A percentile compares a stretch with the other conserved stretches of the same genome.
phyloP scores from a whole-genome alignment of 495 filamentous ascomycete species.

The Stereocaulon alpinum region DNA sequence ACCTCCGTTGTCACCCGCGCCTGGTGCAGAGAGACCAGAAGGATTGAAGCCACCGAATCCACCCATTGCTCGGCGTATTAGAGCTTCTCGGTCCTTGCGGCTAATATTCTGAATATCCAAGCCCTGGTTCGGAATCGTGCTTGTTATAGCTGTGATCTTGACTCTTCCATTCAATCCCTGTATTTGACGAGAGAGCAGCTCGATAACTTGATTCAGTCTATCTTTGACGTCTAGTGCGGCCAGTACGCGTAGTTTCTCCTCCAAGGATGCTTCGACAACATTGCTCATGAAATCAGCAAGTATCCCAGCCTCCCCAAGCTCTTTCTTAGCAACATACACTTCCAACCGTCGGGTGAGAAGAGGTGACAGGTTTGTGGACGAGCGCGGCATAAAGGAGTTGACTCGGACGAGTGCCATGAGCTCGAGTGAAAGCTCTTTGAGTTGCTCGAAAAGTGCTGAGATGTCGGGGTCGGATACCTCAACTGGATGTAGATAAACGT shows the following conservation, averaged over 20 bases:
- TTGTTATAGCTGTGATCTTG: conserved; percentile 62
- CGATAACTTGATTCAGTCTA: conserved; percentile 68
- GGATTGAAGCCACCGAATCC: conserved; percentile 44
- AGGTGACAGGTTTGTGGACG: conserved; percentile 57
- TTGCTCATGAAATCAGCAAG: conserved; percentile 97
- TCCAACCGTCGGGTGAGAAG: conserved; percentile 77
- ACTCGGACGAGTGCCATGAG: conserved; percentile 69
- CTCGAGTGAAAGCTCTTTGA: conserved; percentile 76
- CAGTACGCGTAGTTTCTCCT: conserved; percentile 81
- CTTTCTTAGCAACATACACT: conserved; percentile 69
- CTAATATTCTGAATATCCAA: conserved; percentile 45
- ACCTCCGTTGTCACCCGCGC: conserved; percentile 44
- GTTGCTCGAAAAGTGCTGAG: conserved; percentile 59
- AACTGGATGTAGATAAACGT: conserved; percentile 24
- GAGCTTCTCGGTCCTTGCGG: conserved; percentile 42
- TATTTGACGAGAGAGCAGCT: conserved; percentile 69
- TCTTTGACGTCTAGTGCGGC: conserved; percentile 63
- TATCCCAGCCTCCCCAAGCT: conserved; percentile 64
- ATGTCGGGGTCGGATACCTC: conserved; percentile 44
- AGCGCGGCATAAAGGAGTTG: conserved; percentile 60
- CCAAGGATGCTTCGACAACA: conserved; percentile 69
- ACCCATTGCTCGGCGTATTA: conserved; percentile 39
- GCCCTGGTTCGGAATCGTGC: conserved; percentile 43
- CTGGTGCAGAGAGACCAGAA: conserved; percentile 33
- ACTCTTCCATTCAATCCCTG: conserved; percentile 70